Base-by-base conservation (phyloP, 345 rosid genomes). In the Populus alba region DNA sequence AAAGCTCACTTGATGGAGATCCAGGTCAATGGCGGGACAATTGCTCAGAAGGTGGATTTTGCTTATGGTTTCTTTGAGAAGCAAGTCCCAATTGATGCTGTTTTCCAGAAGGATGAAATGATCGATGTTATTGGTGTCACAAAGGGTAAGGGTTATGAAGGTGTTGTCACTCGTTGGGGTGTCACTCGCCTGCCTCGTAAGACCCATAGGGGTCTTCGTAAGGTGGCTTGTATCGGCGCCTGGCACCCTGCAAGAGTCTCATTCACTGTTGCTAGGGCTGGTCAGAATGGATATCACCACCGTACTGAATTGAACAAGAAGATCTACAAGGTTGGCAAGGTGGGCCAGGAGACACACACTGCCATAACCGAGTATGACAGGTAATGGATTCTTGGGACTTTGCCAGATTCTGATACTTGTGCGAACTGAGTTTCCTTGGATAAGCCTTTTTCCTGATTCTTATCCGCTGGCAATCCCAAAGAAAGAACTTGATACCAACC, bases 201-300 rank as follows among this genome's bases (percentile, higher is more conserved):
- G 87, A 93, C 97, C 63, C 97, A 93, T 81, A 84, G 97, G 37
- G 97, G 97, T 86, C 90, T 93, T 15, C 95, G 97, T 66, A 93
- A 93, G 90, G 97, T 93, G 39, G 97, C 97, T 75, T 93, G 97
- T 88, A 93, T 93, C 9, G 97, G 97, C 45, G 96, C 97, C 25
- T 93, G 97, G 97, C 97, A 93, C 88, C 97, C 97, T 65, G 97
- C 97, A 16, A 90, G 97, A 80, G 97, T 93, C n/a, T 93, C 97
- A 11, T 93, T 87, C 75, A 93, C 97, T 15, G 97, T 93, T 8
- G 97, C 97, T 41, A 89, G 97, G 84, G 97, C 97, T 84, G 97
- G 97, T 80, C 97, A 93, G 85, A 93, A 93, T n/a, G 97, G 97
- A 53, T 93, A 93, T 80, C 97, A 93, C 78, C 97, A 93, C 84